phyloP scores from a whole-genome alignment of 441 rosid species.

The Pelargonium hybrid region DNA sequence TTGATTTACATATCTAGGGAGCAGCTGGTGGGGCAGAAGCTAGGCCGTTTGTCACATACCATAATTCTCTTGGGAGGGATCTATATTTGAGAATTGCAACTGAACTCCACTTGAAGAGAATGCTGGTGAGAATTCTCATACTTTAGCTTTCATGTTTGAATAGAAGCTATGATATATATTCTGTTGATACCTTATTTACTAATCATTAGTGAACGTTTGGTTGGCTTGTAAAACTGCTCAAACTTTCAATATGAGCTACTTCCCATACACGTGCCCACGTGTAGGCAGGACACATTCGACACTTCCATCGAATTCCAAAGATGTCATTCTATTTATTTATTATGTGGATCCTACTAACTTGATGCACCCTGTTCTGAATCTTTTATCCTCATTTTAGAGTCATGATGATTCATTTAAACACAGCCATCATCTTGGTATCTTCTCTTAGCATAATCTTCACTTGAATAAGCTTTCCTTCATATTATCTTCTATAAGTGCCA shows the following conservation, averaged over 20 bases:
- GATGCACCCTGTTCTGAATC: too few relatives aligned
- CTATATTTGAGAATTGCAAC: constrained; percentile 90
- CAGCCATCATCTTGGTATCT: too few relatives aligned
- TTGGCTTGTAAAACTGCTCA: neutral
- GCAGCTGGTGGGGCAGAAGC: constrained; percentile 99
- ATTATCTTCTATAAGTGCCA: neutral
- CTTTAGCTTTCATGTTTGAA: neutral
- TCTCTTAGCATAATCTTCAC: too few relatives aligned
- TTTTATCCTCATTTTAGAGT: too few relatives aligned
- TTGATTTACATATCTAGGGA: constrained; percentile 51
- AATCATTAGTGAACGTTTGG: neutral
- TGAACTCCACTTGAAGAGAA: constrained; percentile 90
- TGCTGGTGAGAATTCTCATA: constrained; percentile 52
- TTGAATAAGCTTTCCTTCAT: neutral
- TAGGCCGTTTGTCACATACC: constrained; percentile 84
- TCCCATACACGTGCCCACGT: too few relatives aligned
- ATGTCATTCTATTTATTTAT: too few relatives aligned
- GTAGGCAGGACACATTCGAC: too few relatives aligned
- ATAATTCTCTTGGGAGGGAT: constrained; percentile 87
- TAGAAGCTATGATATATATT: neutral
- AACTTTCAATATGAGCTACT: too few relatives aligned
- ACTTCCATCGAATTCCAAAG: too few relatives aligned
- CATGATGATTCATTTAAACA: too few relatives aligned
- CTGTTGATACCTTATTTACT: neutral
- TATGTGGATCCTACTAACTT: too few relatives aligned